Conservation (phyloP, 495 filamentous ascomycete species). For the Penicillium manginii region DNA sequence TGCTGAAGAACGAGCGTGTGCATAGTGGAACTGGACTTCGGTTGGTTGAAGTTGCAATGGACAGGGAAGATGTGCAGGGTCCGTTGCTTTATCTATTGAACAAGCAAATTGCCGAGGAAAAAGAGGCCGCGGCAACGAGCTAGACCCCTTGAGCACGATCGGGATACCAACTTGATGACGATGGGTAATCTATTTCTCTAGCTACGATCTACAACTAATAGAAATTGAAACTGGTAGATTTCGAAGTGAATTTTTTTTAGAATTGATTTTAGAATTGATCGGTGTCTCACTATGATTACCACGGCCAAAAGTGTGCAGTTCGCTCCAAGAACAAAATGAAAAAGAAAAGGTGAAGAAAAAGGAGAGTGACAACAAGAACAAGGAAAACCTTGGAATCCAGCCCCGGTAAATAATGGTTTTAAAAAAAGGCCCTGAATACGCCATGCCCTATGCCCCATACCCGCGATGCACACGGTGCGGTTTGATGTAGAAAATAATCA, state of each 20-base stretch:
- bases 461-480: slow-evolving; percentile 28
- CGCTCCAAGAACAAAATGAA: slow-evolving; percentile 18
- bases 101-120: slow-evolving; percentile 30
- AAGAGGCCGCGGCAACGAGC: slow-evolving; percentile 2
- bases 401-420: slow-evolving; percentile 13
- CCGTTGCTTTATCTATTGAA: slow-evolving; percentile 32
- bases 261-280: neutral
- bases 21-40: slow-evolving; percentile 43
- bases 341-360: slow-evolving; percentile 12
- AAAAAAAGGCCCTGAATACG: slow-evolving; percentile 20
- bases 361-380: slow-evolving; percentile 6
- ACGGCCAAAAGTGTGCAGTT: slow-evolving; percentile 15
- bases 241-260: slow-evolving; percentile 7
- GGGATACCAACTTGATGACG: neutral
- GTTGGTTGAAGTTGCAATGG: slow-evolving; percentile 52
- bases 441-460: slow-evolving; percentile 33
- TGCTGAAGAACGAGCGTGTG: slow-evolving; percentile 38
- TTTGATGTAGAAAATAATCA: slow-evolving; percentile 21
- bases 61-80: slow-evolving; percentile 45
- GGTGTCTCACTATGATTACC: slow-evolving; percentile 25
- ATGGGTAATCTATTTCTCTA: neutral
- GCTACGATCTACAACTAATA: neutral
- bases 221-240: slow-evolving; percentile 3
- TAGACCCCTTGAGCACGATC: neutral
- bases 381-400: slow-evolving; percentile 9